These are phyloP conservation scores for Acidiella bohemica DNA, from an alignment of 495 filamentous ascomycete species.

Conservation along the genomic window DNA sequence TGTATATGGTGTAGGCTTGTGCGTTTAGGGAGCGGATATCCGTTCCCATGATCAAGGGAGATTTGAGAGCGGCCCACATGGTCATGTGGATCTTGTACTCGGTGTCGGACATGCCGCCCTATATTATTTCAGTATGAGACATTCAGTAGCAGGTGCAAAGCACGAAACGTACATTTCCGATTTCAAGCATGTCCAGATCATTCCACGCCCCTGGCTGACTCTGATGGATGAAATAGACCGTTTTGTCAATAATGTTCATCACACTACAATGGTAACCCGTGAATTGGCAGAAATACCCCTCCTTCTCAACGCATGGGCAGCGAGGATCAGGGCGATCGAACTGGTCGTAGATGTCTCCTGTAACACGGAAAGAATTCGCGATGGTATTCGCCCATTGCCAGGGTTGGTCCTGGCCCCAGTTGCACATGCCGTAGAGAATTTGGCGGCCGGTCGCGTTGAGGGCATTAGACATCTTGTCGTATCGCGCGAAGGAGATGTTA, in stretches of 20 bases:
- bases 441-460: constrained; percentile 39
- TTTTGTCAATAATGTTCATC: constrained; percentile 28
- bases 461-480: constrained; percentile 47
- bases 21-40: constrained; percentile 14
- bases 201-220: constrained; percentile 23
- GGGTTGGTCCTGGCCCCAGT: constrained; percentile 43
- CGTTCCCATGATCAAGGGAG: constrained; percentile 23
- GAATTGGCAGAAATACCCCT: constrained; percentile 33
- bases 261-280: constrained; percentile 44
- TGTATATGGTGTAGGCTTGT: constrained; percentile 3
- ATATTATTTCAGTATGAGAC: not conserved
- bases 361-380: constrained; percentile 45
- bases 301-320: constrained; percentile 27
- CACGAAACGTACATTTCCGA: constrained; percentile 22
- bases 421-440: constrained; percentile 52
- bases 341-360: constrained; percentile 37
- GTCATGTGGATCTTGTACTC: constrained; percentile 26
- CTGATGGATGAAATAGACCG: constrained; percentile 10
- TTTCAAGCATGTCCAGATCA: constrained; percentile 28
- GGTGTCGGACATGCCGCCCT: constrained; percentile 10
- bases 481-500: constrained; percentile 38
- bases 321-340: constrained; percentile 26
- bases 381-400: constrained; percentile 41
- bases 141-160: not conserved
- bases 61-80: constrained; percentile 23